Evolutionary conservation across 805 yeast species (phyloP), one percentile per base, ranked within the genome.

Genomic region (Candida sakaeoensis): DNA sequence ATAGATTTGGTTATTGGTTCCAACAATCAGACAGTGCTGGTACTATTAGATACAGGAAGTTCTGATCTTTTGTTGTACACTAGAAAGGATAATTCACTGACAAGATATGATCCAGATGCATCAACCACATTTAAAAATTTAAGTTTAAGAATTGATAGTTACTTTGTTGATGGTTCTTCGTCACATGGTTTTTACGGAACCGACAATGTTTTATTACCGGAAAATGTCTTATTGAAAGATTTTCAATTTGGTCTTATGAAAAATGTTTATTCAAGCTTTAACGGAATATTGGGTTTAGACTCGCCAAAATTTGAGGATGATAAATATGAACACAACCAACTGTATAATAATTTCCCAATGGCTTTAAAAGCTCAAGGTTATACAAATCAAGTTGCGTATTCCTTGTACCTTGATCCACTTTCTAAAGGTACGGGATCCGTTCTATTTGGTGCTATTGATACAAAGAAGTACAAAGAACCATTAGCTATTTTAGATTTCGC

Each of bases 1-100:
- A 48, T 56, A 3, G 42, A 47, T 7, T 39, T 63, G 31, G 35
- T 46, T 17, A 41, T 63, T 10, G 72, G 72, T 5, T 56, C 63
- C 8, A 46, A 54, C 31, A 33, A 44, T 28, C 57, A 63, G 15
- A 32, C 45, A 22, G 55, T 53, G 8, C 49, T 53, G 4, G 67
- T 65, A 1, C 50, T 63, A 46, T 57, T 67, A n/a, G 72, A 66
- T 45, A 67, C 72, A 22, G 73, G 72, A 5, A 62, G 70, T 5
- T 60, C 68, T 5, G 71, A 67, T 45, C 52, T 67, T 37, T 67
- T 72, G 73, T 28, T 58, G 61, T 3, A 16, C 42, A 2, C 22
- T 39, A 6, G 9, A 39, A 2, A 31, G 35, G 2, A 31, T 36
- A 18, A 43, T 43, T 25, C 26, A 26, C 8, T 4, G 22, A 8